These are phyloP conservation scores for Thuidium tamariscinum DNA, from an alignment of 225 moss, liverwort and hornwort genomes.

Conservation along the genomic window DNA sequence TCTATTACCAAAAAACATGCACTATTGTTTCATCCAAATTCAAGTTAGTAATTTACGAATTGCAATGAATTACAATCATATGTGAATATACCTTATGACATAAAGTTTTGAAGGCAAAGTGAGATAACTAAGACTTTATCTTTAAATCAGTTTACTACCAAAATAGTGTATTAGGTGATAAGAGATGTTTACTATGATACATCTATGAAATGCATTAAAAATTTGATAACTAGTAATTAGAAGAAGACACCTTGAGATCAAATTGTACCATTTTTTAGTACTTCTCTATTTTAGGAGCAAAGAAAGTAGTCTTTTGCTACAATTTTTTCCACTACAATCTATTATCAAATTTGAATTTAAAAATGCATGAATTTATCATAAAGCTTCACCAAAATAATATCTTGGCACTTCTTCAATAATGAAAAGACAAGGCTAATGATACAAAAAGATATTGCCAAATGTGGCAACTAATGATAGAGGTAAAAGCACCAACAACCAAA, in stretches of 20 bases:
- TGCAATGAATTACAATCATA: fast-evolving
- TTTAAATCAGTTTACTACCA: no score
- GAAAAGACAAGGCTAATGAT: no score
- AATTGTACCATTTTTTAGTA: not conserved
- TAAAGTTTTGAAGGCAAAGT: not conserved
- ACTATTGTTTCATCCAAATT: not conserved
- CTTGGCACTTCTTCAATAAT: not conserved
- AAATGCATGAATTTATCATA: no score
- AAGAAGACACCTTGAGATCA: fast-evolving
- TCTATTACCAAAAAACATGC: fast-evolving
- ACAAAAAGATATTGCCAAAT: no score
- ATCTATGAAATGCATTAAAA: not conserved
- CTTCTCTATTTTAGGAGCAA: not conserved
- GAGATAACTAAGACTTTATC: not conserved
- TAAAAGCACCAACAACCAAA: not conserved
- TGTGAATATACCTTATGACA: fast-evolving
- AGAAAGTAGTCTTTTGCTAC: not conserved
- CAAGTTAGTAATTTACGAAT: no score
- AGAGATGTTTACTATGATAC: not conserved
- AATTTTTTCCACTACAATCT: not conserved
- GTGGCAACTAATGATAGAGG: fast-evolving
- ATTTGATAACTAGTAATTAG: not conserved
- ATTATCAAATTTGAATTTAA: not conserved
- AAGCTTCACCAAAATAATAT: not conserved
- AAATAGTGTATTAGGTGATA: not conserved